phyloP scores from a whole-genome alignment of 192 early-diverging fungal species.

The Phycomyces blakesleeanus region DNA sequence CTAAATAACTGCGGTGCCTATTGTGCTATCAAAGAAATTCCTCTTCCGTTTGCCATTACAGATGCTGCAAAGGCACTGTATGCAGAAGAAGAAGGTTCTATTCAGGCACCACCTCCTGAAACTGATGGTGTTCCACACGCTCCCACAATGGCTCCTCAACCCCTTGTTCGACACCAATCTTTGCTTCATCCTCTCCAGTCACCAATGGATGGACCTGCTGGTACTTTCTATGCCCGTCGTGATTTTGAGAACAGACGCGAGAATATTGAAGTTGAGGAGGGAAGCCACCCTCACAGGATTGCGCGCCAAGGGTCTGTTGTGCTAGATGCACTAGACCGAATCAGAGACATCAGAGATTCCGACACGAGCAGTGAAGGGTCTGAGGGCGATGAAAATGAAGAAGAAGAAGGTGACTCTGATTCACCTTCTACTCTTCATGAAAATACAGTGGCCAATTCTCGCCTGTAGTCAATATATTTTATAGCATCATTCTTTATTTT shows the following conservation, averaged over 20 bases:
- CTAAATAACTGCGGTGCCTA: constrained; percentile 79
- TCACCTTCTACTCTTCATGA: too few species aligned
- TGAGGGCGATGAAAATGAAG: constrained; percentile 15
- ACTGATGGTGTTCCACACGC: background rate
- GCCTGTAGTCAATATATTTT: too few species aligned
- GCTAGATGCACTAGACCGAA: constrained; percentile 1
- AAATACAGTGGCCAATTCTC: too few species aligned
- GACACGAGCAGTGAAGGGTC: background rate
- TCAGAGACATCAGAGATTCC: background rate
- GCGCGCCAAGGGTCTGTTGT: constrained; percentile 14
- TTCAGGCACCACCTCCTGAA: constrained; percentile 7
- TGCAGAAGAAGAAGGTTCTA: constrained; percentile 7
- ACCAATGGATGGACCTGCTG: background rate
- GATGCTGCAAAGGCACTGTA: background rate
- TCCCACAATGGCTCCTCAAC: background rate
- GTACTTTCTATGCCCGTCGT: constrained; percentile 35
- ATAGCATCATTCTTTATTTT: too few species aligned
- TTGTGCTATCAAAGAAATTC: constrained; percentile 77
- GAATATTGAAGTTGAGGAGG: constrained; percentile 2
- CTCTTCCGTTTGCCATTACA: constrained; percentile 55
- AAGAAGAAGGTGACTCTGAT: constrained; percentile 5
- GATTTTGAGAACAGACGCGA: constrained; percentile 35
- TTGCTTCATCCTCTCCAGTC: background rate
- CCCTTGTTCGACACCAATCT: background rate
- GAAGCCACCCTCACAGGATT: background rate